Percentiles rank a stretch among this genome's conserved stretches.
Conservation (phyloP, 768 basidiomycete genomes). For the Trametes punicea region DNA sequence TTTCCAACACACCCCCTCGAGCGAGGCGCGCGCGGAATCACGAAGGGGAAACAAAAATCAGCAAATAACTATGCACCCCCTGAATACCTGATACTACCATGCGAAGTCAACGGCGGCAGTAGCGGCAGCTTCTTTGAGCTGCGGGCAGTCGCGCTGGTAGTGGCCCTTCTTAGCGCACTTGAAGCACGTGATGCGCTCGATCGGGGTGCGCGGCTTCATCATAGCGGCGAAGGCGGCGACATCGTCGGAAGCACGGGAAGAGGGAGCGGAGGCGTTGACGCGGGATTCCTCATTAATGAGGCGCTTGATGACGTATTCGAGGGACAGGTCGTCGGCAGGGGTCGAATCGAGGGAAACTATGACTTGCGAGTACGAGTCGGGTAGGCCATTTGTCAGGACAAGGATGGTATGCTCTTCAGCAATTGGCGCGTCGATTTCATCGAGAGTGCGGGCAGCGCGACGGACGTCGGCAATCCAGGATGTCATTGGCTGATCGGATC, state of each 20-base stretch:
- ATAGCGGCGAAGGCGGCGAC: conserved; percentile 2
- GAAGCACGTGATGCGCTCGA: conserved; percentile 26
- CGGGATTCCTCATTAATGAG: conserved; percentile 26
- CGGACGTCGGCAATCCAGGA: conserved; percentile 28
- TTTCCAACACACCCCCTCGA: background rate
- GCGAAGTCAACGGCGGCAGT: background rate
- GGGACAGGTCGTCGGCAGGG: conserved; percentile 23
- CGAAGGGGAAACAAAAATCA: background rate
- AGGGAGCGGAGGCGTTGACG: background rate
- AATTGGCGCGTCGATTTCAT: conserved; percentile 19
- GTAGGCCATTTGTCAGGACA: conserved; percentile 27
- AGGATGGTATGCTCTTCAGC: conserved; percentile 30
- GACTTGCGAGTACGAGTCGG: conserved; percentile 22
- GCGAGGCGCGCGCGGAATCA: background rate
- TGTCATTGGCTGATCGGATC: conserved; percentile 20
- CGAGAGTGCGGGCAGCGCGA: background rate
- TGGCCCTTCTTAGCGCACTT: conserved; percentile 26
- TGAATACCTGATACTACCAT: background rate
- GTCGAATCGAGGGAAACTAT: conserved; percentile 32
- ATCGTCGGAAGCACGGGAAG: background rate
- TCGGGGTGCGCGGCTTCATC: background rate
- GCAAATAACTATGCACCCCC: background rate
- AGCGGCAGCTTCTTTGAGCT: background rate
- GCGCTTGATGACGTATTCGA: conserved; percentile 28
- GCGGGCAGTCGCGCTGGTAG: background rate